phyloP scores from a whole-genome alignment of 345 rosid genomes.

The Boechera retrofracta region DNA sequence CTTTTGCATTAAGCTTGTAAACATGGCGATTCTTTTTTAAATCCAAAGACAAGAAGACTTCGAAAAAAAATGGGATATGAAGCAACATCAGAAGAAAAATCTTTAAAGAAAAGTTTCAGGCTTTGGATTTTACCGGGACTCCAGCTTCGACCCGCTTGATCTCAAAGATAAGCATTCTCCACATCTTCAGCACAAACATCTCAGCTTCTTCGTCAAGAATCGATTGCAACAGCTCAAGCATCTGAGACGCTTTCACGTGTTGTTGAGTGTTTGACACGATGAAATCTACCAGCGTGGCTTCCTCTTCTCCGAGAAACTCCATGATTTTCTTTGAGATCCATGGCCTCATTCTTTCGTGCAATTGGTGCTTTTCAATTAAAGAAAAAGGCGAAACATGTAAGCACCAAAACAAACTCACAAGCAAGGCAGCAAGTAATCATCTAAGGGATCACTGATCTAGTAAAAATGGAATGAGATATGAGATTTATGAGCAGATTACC shows the following conservation, averaged over 20 bases:
- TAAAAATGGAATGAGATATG: neutral
- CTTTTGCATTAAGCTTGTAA: slow-evolving; percentile 36
- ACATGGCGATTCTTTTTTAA: slow-evolving; percentile 26
- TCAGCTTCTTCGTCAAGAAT: slow-evolving; percentile 96
- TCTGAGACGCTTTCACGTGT: slow-evolving; percentile 85
- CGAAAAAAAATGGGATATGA: slow-evolving; percentile 7
- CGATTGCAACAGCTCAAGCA: slow-evolving; percentile 88
- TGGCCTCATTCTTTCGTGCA: slow-evolving; percentile 96
- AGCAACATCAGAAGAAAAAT: slow-evolving; percentile 9
- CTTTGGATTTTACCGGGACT: slow-evolving; percentile 61
- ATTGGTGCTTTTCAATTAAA: slow-evolving; percentile 56
- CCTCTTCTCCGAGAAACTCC: slow-evolving; percentile 97
- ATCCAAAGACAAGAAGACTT: slow-evolving; percentile 30
- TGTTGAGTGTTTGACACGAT: slow-evolving; percentile 82
- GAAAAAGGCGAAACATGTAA: neutral
- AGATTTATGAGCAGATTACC: slow-evolving; percentile 54
- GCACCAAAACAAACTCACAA: slow-evolving; percentile 27
- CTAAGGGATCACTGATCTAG: too few species aligned
- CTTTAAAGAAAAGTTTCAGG: slow-evolving; percentile 46
- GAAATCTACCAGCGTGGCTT: slow-evolving; percentile 84
- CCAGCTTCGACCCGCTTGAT: slow-evolving; percentile 90
- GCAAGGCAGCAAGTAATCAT: too few species aligned
- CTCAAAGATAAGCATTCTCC: slow-evolving; percentile 99
- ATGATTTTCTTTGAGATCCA: slow-evolving; percentile 97
- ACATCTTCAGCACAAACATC: slow-evolving; percentile 99